Evolutionary conservation across 164 flowering plant species (phyloP).

Genomic region (Vitis labrusca): DNA sequence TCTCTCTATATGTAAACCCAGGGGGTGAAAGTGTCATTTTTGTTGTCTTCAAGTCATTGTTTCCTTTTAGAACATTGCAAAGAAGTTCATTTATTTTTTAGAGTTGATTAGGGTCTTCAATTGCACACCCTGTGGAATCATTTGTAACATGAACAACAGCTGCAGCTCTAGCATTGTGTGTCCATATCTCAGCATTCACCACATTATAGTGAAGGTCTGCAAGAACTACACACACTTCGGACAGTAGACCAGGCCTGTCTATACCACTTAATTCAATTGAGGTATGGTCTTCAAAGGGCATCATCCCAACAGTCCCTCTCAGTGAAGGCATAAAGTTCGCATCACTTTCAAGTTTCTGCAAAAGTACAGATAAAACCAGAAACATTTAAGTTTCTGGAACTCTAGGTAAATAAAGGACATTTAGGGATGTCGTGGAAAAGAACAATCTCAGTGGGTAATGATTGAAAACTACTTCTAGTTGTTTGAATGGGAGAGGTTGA

Average conservation of each 20-base stretch:
- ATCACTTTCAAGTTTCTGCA: constrained; percentile 52
- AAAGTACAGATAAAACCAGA: not conserved
- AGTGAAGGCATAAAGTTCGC: constrained; percentile 32
- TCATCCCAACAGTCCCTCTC: constrained; percentile 51
- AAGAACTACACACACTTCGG: constrained; percentile 88
- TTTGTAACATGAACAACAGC: constrained; percentile 83
- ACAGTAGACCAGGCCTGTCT: constrained; percentile 84
- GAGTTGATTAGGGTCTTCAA: constrained; percentile 63
- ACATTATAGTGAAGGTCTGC: constrained; percentile 78
- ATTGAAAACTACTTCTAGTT: too few species aligned
- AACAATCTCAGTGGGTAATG: too few species aligned
- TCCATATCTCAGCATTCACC: constrained; percentile 90
- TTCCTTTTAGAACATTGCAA: constrained; percentile 70
- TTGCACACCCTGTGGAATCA: constrained; percentile 55
- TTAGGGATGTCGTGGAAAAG: too few species aligned
- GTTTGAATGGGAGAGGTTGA: too few species aligned
- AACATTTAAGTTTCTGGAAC: too few species aligned
- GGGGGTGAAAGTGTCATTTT: constrained; percentile 58
- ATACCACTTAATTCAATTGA: constrained; percentile 74
- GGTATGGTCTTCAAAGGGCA: constrained; percentile 52
- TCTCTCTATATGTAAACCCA: constrained; percentile 55
- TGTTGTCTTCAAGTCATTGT: constrained; percentile 51
- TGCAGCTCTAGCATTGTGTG: constrained; percentile 87
- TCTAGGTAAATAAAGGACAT: too few species aligned
- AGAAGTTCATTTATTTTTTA: constrained; percentile 59